Percentiles rank a stretch among this genome's conserved stretches.
Conservation (phyloP, 352 stramenopile genomes). For the Globisporangium nodosum region DNA sequence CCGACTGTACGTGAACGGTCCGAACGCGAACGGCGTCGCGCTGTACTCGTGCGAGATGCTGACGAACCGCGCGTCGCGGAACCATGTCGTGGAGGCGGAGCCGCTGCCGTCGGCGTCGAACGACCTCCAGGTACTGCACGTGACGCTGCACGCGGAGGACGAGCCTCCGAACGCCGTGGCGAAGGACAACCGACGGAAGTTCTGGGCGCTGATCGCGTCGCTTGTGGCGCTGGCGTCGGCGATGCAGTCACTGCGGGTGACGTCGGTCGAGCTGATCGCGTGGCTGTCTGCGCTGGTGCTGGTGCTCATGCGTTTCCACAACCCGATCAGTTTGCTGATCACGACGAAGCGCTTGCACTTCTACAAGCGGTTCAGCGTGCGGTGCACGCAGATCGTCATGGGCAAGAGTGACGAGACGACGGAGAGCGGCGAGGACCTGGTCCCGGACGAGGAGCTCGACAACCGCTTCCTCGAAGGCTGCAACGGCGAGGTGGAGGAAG, state of each 20-base stretch:
- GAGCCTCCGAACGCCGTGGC: slow-evolving; percentile 8
- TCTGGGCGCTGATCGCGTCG: slow-evolving; percentile 40
- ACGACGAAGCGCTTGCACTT: slow-evolving; percentile 43
- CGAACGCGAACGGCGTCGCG: slow-evolving; percentile 49
- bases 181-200: slow-evolving; percentile 29
- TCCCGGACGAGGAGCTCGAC: slow-evolving; percentile 36
- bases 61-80: slow-evolving; percentile 10
- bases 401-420: slow-evolving; percentile 35
- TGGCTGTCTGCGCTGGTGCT: slow-evolving; percentile 46
- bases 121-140: slow-evolving; percentile 35
- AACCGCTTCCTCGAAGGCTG: slow-evolving; percentile 59
- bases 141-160: slow-evolving; percentile 30
- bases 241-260: slow-evolving; percentile 39
- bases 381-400: slow-evolving; percentile 34
- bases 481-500: slow-evolving; percentile 63
- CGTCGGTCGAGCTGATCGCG: slow-evolving; percentile 38
- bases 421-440: slow-evolving; percentile 23
- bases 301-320: slow-evolving; percentile 51
- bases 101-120: slow-evolving; percentile 16
- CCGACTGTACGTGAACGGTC: slow-evolving; percentile 62
- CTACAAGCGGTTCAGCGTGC: slow-evolving; percentile 27
- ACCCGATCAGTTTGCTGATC: slow-evolving; percentile 42
- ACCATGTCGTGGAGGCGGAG: slow-evolving; percentile 34
- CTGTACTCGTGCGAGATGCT: slow-evolving; percentile 57
- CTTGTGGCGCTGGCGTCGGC: slow-evolving; percentile 31